These are phyloP conservation scores for Xylaria sp. DNA, from an alignment of 2,329 filamentous ascomycete species.

Conservation along the genomic window DNA sequence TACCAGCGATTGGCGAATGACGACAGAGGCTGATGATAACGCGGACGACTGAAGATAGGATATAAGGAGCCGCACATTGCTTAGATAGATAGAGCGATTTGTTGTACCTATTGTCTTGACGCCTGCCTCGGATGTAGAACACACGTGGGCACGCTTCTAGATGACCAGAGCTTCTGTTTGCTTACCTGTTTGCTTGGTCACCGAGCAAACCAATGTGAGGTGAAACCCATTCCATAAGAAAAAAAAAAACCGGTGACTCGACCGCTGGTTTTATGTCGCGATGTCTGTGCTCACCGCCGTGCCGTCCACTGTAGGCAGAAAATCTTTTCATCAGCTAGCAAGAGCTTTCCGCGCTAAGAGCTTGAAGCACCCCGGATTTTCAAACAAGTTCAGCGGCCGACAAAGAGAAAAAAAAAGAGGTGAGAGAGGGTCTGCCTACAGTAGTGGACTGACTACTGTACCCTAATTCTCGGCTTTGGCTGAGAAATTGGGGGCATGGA, in stretches of 20 bases:
- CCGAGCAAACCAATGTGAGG: background rate
- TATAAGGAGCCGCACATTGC: conserved; percentile 33
- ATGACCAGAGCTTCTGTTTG: background rate
- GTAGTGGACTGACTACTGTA: conserved; percentile 11
- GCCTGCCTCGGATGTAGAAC: background rate
- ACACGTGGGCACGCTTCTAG: background rate
- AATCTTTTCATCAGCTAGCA: conserved; percentile 13
- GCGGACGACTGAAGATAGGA: background rate
- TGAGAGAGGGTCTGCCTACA: conserved; percentile 4
- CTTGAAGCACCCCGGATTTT: conserved; percentile 32
- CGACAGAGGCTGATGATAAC: conserved; percentile 6
- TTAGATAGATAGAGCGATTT: conserved; percentile 27
- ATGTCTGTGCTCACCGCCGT: conserved; percentile 1
- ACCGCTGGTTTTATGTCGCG: background rate
- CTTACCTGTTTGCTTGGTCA: background rate
- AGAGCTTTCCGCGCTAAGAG: conserved; percentile 16
- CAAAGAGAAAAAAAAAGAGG: background rate
- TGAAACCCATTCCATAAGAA: background rate
- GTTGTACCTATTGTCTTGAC: conserved; percentile 1
- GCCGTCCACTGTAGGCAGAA: background rate
- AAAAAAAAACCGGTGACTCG: background rate
- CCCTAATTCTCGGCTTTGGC: conserved; percentile 25
- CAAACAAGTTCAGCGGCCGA: background rate
- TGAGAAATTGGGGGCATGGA: conserved; percentile 25
- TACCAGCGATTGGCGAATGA: conserved; percentile 17